Evolutionary conservation across 768 basidiomycete species (phyloP).

Genomic region (Tylopilus subfusipes): DNA sequence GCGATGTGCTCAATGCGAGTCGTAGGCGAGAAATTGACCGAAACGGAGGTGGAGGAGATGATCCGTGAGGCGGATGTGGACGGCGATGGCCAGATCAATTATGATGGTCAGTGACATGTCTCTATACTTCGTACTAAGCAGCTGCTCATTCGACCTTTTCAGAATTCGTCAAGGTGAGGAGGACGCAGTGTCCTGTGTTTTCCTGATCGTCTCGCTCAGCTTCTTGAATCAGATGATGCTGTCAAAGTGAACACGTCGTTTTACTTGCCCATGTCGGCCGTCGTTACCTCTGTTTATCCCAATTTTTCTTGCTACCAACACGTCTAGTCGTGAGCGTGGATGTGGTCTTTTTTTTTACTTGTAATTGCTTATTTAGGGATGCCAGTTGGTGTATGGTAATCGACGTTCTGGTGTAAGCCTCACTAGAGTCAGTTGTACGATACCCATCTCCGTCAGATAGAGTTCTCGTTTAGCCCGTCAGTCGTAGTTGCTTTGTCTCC

Average conservation of each 20-base stretch:
- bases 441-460: too few relatives aligned
- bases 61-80: constrained; percentile 95
- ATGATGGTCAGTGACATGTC: constrained; percentile 54
- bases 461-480: too few relatives aligned
- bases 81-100: constrained; percentile 92
- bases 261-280: constrained; percentile 16
- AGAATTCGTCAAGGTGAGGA: constrained; percentile 75
- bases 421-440: too few relatives aligned
- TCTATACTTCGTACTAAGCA: neutral
- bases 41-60: constrained; percentile 92
- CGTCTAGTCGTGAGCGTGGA: neutral
- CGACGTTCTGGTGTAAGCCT: neutral
- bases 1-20: constrained; percentile 1
- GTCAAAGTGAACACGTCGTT: constrained; percentile 46
- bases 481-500: too few relatives aligned
- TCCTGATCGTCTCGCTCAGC: constrained; percentile 9
- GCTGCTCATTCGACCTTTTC: constrained; percentile 3
- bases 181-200: neutral
- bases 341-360: neutral
- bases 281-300: constrained; percentile 2
- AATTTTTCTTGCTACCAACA: neutral
- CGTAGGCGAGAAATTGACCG: constrained; percentile 81
- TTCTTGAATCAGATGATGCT: constrained; percentile 61
- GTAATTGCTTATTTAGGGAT: neutral
- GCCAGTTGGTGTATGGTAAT: neutral